Evolutionary conservation across 768 basidiomycete genomes (phyloP).

Genomic region (Suillus decipiens): DNA sequence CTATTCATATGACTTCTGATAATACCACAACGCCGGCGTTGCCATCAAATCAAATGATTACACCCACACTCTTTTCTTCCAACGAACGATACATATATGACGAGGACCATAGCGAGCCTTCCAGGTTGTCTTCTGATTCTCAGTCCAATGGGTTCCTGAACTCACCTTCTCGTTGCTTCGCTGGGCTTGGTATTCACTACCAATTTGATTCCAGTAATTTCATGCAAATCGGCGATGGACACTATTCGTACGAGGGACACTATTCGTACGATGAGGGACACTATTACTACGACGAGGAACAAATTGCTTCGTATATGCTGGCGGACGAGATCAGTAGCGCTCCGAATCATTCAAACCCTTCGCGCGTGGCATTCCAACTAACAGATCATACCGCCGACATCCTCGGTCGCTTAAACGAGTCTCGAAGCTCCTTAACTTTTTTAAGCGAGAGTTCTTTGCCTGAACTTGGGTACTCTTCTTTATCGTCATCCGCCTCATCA

Average conservation of each 20-base stretch:
- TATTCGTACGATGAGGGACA: neutral
- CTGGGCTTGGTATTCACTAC: conserved; percentile 31
- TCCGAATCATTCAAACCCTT: neutral
- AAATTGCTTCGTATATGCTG: neutral
- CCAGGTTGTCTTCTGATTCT: conserved; percentile 18
- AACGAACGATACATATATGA: conserved; percentile 12
- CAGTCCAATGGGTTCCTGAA: conserved; percentile 33
- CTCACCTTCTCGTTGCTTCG: conserved; percentile 13
- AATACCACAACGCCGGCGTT: conserved; percentile 33
- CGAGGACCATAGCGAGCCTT: neutral
- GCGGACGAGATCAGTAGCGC: neutral
- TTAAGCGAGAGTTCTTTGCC: neutral
- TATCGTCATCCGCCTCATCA: neutral
- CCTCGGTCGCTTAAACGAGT: neutral
- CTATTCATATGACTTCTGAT: conserved; percentile 16
- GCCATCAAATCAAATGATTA: conserved; percentile 22
- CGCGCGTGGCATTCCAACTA: neutral
- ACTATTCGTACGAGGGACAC: neutral
- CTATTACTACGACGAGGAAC: neutral
- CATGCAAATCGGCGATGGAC: neutral
- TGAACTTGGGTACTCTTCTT: neutral
- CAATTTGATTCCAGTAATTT: neutral
- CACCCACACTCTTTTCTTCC: conserved; percentile 33
- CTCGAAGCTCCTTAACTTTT: neutral
- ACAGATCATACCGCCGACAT: neutral